These are phyloP conservation scores for Millerago galiae DNA, from an alignment of 805 yeast species.

Conservation along the genomic window DNA sequence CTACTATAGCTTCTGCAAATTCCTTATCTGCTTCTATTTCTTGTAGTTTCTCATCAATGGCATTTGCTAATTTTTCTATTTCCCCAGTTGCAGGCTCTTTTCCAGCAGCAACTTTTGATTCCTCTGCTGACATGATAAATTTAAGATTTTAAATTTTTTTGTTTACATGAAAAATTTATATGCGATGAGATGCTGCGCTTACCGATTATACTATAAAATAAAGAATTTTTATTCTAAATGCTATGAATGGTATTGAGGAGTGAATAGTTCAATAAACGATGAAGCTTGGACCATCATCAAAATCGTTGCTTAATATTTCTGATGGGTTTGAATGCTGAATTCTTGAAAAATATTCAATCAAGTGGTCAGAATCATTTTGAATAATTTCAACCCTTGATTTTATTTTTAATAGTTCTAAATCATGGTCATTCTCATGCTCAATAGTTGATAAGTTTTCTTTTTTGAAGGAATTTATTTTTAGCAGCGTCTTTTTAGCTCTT, in stretches of 20 bases:
- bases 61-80: no score
- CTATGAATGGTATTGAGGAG: background rate
- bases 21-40: no score
- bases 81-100: no score
- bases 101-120: no score
- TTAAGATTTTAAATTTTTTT: background rate
- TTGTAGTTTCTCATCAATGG: no score
- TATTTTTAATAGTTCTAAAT: conserved; percentile 4
- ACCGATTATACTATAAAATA: background rate
- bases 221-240: background rate
- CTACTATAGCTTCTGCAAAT: no score
- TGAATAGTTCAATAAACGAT: background rate
- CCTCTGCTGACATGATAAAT: no score
- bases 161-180: background rate
- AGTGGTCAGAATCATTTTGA: background rate
- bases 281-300: conserved; percentile 14
- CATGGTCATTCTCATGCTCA: conserved; percentile 1
- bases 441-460: background rate
- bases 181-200: conserved; percentile 1
- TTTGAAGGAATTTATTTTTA: background rate
- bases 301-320: conserved; percentile 6
- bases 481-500: background rate
- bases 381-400: conserved; percentile 1
- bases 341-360: conserved; percentile 1
- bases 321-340: conserved; percentile 13